phyloP scores from a whole-genome alignment of 345 rosid species.

The Mallotus nudiflorus region DNA sequence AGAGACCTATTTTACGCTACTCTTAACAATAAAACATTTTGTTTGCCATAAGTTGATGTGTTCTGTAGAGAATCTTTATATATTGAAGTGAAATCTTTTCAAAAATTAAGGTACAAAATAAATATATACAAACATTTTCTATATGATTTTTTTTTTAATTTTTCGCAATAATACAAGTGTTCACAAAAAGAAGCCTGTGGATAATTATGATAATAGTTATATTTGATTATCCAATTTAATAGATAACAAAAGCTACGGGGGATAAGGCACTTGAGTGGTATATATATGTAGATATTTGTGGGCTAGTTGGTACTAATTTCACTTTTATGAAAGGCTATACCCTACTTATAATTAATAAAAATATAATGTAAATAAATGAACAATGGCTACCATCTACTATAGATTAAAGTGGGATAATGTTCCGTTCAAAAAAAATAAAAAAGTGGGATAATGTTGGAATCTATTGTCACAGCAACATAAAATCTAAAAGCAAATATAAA shows the following conservation, averaged over 20 bases:
- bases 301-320: constrained; percentile 10
- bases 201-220: too few species aligned
- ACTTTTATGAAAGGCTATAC: constrained; percentile 17
- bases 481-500: neutral
- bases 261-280: constrained; percentile 29
- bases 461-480: constrained; percentile 23
- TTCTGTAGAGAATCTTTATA: neutral
- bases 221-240: neutral
- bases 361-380: neutral
- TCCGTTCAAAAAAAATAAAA: too few species aligned
- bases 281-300: too few species aligned
- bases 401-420: neutral
- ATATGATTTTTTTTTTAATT: too few species aligned
- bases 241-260: constrained; percentile 18
- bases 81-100: too few species aligned
- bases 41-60: too few species aligned
- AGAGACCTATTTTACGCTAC: too few species aligned
- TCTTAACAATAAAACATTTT: neutral
- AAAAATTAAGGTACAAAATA: too few species aligned
- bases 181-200: too few species aligned
- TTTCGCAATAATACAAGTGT: too few species aligned
- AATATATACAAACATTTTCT: too few species aligned
- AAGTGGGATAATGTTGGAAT: constrained; percentile 37
- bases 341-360: neutral
- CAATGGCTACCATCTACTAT: neutral